Evolutionary conservation across 805 yeast genomes (phyloP).

Genomic region (Hanseniaspora mollemarum): DNA sequence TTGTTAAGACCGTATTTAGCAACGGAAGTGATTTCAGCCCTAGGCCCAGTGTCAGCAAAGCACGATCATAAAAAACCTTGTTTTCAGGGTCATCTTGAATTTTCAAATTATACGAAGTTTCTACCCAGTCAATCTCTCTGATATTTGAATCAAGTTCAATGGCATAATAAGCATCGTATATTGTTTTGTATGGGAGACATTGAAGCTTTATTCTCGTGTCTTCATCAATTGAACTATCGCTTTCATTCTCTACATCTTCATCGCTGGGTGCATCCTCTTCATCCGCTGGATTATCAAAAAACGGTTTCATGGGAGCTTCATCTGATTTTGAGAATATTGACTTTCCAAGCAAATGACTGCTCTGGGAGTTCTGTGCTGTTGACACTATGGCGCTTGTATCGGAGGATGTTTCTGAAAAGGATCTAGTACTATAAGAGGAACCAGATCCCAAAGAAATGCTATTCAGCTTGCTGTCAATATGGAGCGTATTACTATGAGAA

Average conservation of each 20-base stretch:
- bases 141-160: slow-evolving; percentile 43
- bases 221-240: neutral
- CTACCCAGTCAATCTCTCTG: slow-evolving; percentile 53
- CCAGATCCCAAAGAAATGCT: neutral
- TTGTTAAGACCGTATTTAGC: slow-evolving; percentile 39
- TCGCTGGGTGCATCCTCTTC: neutral
- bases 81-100: slow-evolving; percentile 40
- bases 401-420: neutral
- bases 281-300: neutral
- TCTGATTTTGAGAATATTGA: too few species aligned
- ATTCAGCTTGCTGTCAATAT: neutral
- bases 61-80: slow-evolving; percentile 37
- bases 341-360: too few species aligned
- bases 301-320: too few species aligned
- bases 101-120: slow-evolving; percentile 62
- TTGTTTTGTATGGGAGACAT: slow-evolving; percentile 27
- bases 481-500: neutral
- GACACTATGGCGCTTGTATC: neutral
- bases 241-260: neutral
- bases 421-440: neutral
- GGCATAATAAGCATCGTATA: slow-evolving; percentile 42
- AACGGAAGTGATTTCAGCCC: slow-evolving; percentile 47
- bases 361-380: too few species aligned
- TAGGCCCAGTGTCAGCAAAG: slow-evolving; percentile 52
- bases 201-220: neutral